phyloP scores from a whole-genome alignment of 179 eudicot genomes.

The Actinidia arguta region DNA sequence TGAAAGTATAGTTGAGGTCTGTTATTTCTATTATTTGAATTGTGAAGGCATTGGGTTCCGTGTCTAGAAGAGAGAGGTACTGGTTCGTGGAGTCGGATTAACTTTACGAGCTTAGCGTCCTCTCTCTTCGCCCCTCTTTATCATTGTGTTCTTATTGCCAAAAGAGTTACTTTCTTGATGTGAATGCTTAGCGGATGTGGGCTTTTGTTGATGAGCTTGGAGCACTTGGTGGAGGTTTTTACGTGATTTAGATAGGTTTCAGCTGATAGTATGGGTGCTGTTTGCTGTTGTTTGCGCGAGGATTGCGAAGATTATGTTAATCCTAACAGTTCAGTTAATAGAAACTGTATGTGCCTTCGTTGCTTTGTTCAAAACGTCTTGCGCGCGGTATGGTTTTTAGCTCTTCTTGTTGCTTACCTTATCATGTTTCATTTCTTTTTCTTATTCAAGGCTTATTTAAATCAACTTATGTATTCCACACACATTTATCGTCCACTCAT shows the following conservation, averaged over 20 bases:
- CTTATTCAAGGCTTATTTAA: not conserved
- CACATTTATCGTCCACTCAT: not conserved
- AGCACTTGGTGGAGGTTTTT: slow-evolving; percentile 6
- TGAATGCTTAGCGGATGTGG: not conserved
- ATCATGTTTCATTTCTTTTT: not conserved
- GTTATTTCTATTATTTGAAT: not conserved
- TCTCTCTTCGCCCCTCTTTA: slow-evolving; percentile 37
- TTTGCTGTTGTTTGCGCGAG: slow-evolving; percentile 88
- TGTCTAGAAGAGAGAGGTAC: slow-evolving; percentile 38
- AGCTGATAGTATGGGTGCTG: slow-evolving; percentile 65
- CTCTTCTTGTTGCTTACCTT: not conserved
- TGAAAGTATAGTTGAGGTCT: not conserved
- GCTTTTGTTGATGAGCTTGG: slow-evolving; percentile 9
- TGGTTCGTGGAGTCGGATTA: slow-evolving; percentile 44
- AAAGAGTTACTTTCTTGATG: not conserved
- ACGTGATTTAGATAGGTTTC: not conserved
- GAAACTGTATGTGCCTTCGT: slow-evolving; percentile 82
- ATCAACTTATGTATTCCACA: not conserved
- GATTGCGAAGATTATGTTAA: slow-evolving; percentile 79
- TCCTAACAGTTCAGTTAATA: slow-evolving; percentile 65
- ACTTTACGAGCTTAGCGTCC: slow-evolving; percentile 50
- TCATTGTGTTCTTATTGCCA: not conserved
- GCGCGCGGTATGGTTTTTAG: slow-evolving; percentile 63
- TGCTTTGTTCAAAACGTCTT: slow-evolving; percentile 81
- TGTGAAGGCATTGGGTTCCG: slow-evolving; percentile 10